Conservation (phyloP, 2,329 filamentous ascomycete genomes). For the Fusarium redolens region DNA sequence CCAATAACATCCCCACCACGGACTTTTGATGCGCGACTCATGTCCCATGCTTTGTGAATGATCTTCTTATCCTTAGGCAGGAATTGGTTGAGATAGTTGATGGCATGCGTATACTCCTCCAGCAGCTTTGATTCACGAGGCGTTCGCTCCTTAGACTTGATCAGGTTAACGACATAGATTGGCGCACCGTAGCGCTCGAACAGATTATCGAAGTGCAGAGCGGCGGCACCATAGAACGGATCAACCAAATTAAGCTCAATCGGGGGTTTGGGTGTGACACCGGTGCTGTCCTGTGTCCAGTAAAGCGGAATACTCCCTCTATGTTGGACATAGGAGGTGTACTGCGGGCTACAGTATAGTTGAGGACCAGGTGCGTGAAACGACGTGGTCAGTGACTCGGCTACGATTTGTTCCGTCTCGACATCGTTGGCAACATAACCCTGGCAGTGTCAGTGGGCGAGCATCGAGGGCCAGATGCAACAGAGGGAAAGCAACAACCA, state of each 20-base stretch:
- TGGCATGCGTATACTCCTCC: conserved; percentile 85
- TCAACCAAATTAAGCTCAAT: conserved; percentile 97
- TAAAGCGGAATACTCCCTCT: conserved; percentile 95
- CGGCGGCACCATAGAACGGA: conserved; percentile 93
- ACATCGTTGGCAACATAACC: conserved; percentile 99
- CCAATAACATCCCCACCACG: conserved; percentile 94
- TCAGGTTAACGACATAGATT: conserved; percentile 89
- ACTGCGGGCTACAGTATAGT: conserved; percentile 88
- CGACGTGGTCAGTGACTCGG: conserved; percentile 92
- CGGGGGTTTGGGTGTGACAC: conserved; percentile 94
- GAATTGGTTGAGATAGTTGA: conserved; percentile 94
- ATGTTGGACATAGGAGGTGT: conserved; percentile 97
- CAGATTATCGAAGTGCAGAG: conserved; percentile 93
- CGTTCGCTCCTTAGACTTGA: conserved; percentile 88
- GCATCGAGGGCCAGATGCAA: background rate
- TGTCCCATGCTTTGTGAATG: conserved; percentile 95
- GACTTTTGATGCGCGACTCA: conserved; percentile 94
- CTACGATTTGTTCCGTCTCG: conserved; percentile 98
- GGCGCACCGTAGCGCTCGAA: conserved; percentile 94
- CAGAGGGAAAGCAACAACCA: background rate
- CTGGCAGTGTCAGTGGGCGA: conserved; percentile 40
- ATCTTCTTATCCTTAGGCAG: conserved; percentile 86
- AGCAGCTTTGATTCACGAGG: conserved; percentile 93
- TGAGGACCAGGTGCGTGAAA: conserved; percentile 91
- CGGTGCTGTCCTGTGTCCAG: conserved; percentile 96